Percentiles rank a stretch among this genome's conserved stretches.
Conservation (phyloP, 1,139 yeast genomes). For the Candida anutae region DNA sequence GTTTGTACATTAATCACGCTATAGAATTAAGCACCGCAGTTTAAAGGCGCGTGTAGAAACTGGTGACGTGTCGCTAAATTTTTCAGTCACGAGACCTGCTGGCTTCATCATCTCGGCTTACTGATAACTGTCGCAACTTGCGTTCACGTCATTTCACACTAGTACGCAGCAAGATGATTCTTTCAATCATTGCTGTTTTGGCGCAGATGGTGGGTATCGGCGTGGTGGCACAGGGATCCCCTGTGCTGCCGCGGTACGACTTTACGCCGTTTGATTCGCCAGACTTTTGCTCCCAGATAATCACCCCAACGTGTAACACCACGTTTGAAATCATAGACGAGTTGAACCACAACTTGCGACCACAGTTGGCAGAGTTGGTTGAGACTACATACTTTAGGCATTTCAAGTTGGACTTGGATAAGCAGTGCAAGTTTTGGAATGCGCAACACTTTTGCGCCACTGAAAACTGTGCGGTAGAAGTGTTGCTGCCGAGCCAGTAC, state of each 20-base stretch:
- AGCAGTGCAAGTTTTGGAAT: constrained; percentile 84
- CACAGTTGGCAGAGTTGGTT: constrained; percentile 51
- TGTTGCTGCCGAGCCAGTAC: constrained; percentile 34
- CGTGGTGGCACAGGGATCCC: background rate
- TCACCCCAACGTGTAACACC: constrained; percentile 41
- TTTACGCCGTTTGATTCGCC: constrained; percentile 38
- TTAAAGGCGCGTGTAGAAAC: too few relatives aligned
- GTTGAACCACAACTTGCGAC: constrained; percentile 30
- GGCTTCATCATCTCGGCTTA: too few relatives aligned
- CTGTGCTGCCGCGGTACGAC: constrained; percentile 1
- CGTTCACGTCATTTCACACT: too few relatives aligned
- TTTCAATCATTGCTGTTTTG: too few relatives aligned
- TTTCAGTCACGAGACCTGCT: too few relatives aligned
- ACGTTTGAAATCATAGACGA: constrained; percentile 39
- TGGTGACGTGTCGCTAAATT: too few relatives aligned
- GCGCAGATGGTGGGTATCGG: too few relatives aligned
- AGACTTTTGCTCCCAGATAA: constrained; percentile 40
- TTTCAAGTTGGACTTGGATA: constrained; percentile 79
- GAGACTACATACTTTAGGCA: constrained; percentile 71
- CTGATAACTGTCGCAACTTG: too few relatives aligned
- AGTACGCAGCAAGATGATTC: too few relatives aligned
- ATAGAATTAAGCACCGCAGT: too few relatives aligned
- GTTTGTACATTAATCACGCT: too few relatives aligned
- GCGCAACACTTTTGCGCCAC: constrained; percentile 86
- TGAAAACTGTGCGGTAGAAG: constrained; percentile 89